Evolutionary conservation across 1,284 basidiomycete species (phyloP), one percentile per base, ranked within the genome.

Genomic region (Irpex lacteus): DNA sequence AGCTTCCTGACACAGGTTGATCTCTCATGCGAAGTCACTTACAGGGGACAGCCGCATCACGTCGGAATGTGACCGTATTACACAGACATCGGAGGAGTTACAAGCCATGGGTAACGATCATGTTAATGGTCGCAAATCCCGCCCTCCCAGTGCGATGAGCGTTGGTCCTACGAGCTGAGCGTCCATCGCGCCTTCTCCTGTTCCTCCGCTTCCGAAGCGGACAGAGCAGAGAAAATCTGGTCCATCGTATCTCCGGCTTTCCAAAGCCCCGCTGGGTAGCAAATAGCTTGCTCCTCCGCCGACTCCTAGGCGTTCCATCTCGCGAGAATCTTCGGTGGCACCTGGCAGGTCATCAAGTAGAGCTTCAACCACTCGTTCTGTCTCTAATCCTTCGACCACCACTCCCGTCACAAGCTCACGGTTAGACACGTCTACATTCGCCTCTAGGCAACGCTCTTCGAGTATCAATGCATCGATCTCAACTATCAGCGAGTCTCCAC

Each of bases 31-130:
- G 58, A 70, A 73, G 9, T 61, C 71, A 5, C 78, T 89, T 21
- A 69, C 77, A 3, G 76, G 85, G 63, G 92, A 94, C 72, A 67
- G 74, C 18, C 83, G 91, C 54, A 85, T 85, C 8, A 71, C 76
- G 19, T 73, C 80, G 6, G 92, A 94, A 70, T 79, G 81, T 63
- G 77, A 80, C 4, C 84, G 92, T 21, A 78, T 93, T 36, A 74
- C 85, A 53, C 91, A 94, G 73, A 91, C 91, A 1, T 94, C 90
- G 90, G 75, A 74, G 36, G 92, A 95, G 75, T 76, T 95, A 44
- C 82, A 87, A 66, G 90, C 92, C 37, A 94, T 94, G 92, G 86
- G 81, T 40, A 80, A 80, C 47, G 92, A 94, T 66, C 82, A 83
- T 52, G 76, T 91, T 15, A 77, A 74, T 44, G 86, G 84, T 7